Percentiles rank a stretch among this genome's conserved stretches.
Conservation (phyloP, 78 protist genomes). For the Tieghemostelium lacteum region DNA sequence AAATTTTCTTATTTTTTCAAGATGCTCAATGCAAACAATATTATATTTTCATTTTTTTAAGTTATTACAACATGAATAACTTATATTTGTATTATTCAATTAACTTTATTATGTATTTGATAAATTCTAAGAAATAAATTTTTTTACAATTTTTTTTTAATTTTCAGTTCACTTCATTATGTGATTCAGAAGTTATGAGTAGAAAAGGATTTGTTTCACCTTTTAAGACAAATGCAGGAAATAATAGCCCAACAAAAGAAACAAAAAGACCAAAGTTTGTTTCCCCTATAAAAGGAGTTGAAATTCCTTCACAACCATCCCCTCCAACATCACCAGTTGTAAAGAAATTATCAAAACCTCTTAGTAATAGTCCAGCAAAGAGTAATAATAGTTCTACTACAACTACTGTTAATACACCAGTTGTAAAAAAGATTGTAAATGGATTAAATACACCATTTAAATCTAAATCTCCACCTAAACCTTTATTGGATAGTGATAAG, state of each 20-base stretch:
- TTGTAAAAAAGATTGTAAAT: too few species aligned
- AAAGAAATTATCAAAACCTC: neutral
- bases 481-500: neutral
- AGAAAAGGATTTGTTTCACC: conserved; percentile 11
- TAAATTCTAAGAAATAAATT: neutral
- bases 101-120: too few species aligned
- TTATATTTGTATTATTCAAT: too few species aligned
- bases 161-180: neutral
- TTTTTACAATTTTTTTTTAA: neutral
- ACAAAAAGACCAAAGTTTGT: neutral
- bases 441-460: neutral
- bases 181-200: neutral
- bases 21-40: too few species aligned
- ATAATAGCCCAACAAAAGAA: neutral
- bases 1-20: too few species aligned
- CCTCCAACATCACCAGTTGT: neutral
- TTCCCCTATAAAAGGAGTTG: neutral
- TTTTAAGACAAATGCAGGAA: neutral
- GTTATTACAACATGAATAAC: too few species aligned
- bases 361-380: too few species aligned
- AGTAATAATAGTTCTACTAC: too few species aligned
- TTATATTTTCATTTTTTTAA: too few species aligned
- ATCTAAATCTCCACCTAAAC: neutral
- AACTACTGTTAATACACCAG: too few species aligned
- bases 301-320: neutral